These are phyloP conservation scores for Apiotrichum domesticum DNA, from an alignment of 1,284 basidiomycete genomes.

Conservation along the genomic window DNA sequence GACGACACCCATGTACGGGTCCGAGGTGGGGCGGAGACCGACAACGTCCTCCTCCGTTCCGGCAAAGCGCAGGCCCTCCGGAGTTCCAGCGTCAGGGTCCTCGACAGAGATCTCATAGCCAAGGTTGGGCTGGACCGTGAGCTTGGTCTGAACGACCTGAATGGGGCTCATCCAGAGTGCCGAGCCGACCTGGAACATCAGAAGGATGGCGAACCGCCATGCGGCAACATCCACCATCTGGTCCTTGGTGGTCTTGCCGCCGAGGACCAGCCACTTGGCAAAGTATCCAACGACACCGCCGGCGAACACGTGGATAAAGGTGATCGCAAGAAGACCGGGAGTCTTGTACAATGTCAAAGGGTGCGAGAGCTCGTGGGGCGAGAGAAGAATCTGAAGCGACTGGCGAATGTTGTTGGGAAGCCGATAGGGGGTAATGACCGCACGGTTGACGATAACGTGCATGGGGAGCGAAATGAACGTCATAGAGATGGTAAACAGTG, in stretches of 20 bases:
- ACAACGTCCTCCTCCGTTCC: slow-evolving; percentile 82
- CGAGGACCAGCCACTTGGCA: slow-evolving; percentile 16
- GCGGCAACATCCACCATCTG: slow-evolving; percentile 7
- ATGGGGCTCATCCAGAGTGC: slow-evolving; percentile 66
- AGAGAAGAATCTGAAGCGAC: slow-evolving; percentile 67
- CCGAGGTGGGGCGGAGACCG: slow-evolving; percentile 71
- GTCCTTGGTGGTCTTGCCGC: slow-evolving; percentile 1
- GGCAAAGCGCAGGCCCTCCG: slow-evolving; percentile 57
- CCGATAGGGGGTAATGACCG: slow-evolving; percentile 79
- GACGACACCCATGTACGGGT: slow-evolving; percentile 73
- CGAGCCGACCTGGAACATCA: slow-evolving; percentile 55
- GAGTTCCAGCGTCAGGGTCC: slow-evolving; percentile 56
- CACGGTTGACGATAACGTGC: slow-evolving; percentile 68
- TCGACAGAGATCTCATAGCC: slow-evolving; percentile 54
- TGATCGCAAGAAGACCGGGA: slow-evolving; percentile 68
- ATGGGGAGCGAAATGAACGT: slow-evolving; percentile 64
- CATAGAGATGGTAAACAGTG: slow-evolving; percentile 49
- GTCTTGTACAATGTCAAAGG: slow-evolving; percentile 78
- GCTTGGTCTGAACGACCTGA: slow-evolving; percentile 72
- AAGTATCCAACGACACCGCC: slow-evolving; percentile 60
- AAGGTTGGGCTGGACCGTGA: slow-evolving; percentile 79
- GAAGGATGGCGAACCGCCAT: slow-evolving; percentile 52
- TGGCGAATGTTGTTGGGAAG: slow-evolving; percentile 59
- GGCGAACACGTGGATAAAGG: slow-evolving; percentile 61
- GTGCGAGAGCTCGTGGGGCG: slow-evolving; percentile 69